Conservation (phyloP, 1,139 yeast species). For the Yamadazyma diospyri region DNA sequence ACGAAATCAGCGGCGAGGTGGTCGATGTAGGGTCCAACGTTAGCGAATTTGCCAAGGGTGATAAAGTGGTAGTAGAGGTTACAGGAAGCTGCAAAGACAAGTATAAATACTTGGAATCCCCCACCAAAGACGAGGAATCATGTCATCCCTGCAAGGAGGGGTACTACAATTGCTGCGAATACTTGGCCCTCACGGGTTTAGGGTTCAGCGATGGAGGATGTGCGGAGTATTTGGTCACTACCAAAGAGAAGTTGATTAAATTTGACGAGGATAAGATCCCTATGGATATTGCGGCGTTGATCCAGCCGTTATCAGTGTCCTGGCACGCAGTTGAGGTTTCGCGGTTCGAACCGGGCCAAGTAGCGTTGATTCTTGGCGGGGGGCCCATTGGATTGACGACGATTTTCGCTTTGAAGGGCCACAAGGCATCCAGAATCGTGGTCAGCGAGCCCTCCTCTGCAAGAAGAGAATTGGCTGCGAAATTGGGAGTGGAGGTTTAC, state of each 20-base stretch:
- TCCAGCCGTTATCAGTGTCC: constrained; percentile 44
- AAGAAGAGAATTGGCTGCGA: constrained; percentile 50
- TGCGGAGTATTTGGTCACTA: constrained; percentile 39
- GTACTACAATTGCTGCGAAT: constrained; percentile 43
- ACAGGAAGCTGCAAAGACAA: constrained; percentile 48
- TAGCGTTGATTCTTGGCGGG: constrained; percentile 55
- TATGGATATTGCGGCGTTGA: constrained; percentile 44
- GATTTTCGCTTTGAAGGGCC: constrained; percentile 53
- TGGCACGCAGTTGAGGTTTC: constrained; percentile 47
- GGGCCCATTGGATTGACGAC: constrained; percentile 65
- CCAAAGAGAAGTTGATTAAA: constrained; percentile 31
- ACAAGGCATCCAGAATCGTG: constrained; percentile 49
- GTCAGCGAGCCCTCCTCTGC: constrained; percentile 59
- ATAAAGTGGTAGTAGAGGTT: constrained; percentile 51
- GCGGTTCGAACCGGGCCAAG: constrained; percentile 37
- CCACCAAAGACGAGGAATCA: constrained; percentile 18
- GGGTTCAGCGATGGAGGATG: constrained; percentile 46
- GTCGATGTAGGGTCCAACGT: constrained; percentile 24
- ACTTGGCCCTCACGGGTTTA: constrained; percentile 41
- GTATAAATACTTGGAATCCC: constrained; percentile 24
- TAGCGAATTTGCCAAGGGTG: constrained; percentile 30
- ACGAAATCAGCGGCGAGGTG: constrained; percentile 50
- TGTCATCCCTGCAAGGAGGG: constrained; percentile 46
- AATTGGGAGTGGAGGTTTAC: constrained; percentile 47
- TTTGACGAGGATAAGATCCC: constrained; percentile 32